phyloP scores from a whole-genome alignment of 306 rosid species.

The Sicyos baderoa region DNA sequence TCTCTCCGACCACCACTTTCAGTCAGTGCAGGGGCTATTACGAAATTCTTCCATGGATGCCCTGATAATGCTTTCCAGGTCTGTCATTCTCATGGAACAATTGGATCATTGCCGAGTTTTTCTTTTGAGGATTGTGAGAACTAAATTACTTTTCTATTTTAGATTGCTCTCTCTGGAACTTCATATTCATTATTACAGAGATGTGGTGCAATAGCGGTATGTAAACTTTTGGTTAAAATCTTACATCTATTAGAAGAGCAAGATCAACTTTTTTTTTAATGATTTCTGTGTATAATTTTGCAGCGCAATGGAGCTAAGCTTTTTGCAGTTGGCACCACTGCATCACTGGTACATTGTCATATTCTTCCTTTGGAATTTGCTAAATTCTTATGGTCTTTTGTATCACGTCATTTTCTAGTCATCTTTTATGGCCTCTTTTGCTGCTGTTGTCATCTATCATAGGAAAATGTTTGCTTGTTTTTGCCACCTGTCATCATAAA shows the following conservation, averaged over 20 bases:
- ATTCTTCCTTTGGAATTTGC: neutral
- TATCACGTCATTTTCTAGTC: slow-evolving; percentile 6
- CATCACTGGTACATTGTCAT: slow-evolving; percentile 65
- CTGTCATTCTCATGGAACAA: slow-evolving; percentile 53
- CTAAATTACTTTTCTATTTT: slow-evolving; percentile 12
- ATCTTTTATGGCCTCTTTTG: neutral
- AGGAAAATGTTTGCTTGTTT: neutral
- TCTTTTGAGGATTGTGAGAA: slow-evolving; percentile 12
- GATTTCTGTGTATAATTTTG: slow-evolving; percentile 22
- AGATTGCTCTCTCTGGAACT: slow-evolving; percentile 44
- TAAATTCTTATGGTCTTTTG: neutral
- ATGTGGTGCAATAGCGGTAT: slow-evolving; percentile 38
- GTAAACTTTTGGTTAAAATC: neutral
- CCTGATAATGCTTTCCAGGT: slow-evolving; percentile 99
- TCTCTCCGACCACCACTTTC: slow-evolving; percentile 66
- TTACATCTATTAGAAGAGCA: neutral
- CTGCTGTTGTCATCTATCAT: no score
- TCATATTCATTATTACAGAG: slow-evolving; percentile 43
- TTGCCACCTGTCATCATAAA: neutral
- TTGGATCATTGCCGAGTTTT: slow-evolving; percentile 19
- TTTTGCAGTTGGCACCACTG: slow-evolving; percentile 79
- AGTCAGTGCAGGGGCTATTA: slow-evolving; percentile 53
- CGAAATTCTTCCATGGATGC: slow-evolving; percentile 86
- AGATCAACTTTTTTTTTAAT: slow-evolving; percentile 15
- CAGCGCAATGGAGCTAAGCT: slow-evolving; percentile 93